Conservation (phyloP, 805 yeast species). For the Monosporozyma servazzii region DNA sequence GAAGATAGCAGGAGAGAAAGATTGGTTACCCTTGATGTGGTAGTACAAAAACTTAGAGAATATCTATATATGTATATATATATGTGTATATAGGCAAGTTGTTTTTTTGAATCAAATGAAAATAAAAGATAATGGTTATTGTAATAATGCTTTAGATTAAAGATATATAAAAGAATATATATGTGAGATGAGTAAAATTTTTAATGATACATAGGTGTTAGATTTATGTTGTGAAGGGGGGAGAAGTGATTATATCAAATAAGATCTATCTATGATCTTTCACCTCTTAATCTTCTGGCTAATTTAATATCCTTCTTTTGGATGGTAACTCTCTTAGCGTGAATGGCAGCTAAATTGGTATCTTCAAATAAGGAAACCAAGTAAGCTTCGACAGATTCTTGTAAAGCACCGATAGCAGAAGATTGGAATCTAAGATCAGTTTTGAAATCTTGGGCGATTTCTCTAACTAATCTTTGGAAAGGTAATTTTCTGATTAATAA, state of each 20-base stretch:
- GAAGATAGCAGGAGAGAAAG: constrained; percentile 40
- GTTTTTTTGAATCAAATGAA: too few species aligned
- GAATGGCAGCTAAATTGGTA: constrained; percentile 96
- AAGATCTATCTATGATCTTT: constrained; percentile 51
- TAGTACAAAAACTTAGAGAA: constrained; percentile 19
- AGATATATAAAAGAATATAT: constrained; percentile 3
- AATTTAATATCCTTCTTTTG: constrained; percentile 97
- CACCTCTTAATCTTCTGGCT: constrained; percentile 97
- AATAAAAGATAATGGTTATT: background rate
- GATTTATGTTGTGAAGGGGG: too few species aligned
- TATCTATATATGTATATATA: too few species aligned
- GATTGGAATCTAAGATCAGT: constrained; percentile 94
- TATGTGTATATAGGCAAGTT: background rate
- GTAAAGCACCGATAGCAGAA: constrained; percentile 94
- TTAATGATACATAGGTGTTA: background rate
- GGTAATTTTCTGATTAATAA: constrained; percentile 92
- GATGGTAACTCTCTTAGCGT: constrained; percentile 97
- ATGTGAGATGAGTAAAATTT: background rate
- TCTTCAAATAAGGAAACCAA: constrained; percentile 93
- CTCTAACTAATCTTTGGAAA: constrained; percentile 94
- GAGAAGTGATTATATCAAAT: background rate
- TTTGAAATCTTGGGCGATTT: constrained; percentile 90
- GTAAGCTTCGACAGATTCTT: constrained; percentile 98
- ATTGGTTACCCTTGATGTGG: constrained; percentile 69
- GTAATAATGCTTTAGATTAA: background rate